Percentiles rank a stretch among this genome's conserved stretches.
Evolutionary conservation across 495 filamentous ascomycete genomes (phyloP).

Genomic region (Tuber aestivum): DNA sequence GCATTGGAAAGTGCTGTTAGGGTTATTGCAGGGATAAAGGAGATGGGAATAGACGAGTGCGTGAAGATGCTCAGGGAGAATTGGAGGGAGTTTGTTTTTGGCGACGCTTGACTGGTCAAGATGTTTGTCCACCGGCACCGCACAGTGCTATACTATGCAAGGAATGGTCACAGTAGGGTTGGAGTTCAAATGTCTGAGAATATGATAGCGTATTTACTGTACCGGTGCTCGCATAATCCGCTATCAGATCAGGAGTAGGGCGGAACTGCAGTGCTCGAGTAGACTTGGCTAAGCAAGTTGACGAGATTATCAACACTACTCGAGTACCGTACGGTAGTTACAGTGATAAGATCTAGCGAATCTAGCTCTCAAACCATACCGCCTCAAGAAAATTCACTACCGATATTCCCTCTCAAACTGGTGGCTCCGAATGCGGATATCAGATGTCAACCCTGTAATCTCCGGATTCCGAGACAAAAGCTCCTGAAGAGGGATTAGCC

Average conservation of each 20-base stretch:
- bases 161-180: not conserved
- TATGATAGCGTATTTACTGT: too few relatives aligned
- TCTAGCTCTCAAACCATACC: too few relatives aligned
- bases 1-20: conserved; percentile 66
- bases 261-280: not conserved
- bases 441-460: too few relatives aligned
- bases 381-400: too few relatives aligned
- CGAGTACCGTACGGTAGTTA: not conserved
- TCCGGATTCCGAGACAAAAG: too few relatives aligned
- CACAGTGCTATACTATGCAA: not conserved
- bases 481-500: too few relatives aligned
- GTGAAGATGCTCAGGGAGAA: conserved; percentile 64
- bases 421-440: too few relatives aligned
- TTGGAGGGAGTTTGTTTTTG: conserved; percentile 75
- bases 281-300: not conserved
- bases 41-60: conserved; percentile 70
- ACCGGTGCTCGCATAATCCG: too few relatives aligned
- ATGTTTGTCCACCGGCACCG: too few relatives aligned
- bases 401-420: too few relatives aligned
- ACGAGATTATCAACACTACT: not conserved
- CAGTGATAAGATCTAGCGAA: too few relatives aligned
- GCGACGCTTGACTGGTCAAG: conserved; percentile 29
- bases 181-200: not conserved
- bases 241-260: not conserved
- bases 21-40: conserved; percentile 68